Percentiles rank a stretch among this genome's conserved stretches.
Evolutionary conservation across 2,329 filamentous ascomycete genomes (phyloP).

Genomic region (Aspergillus pseudotamarii): DNA sequence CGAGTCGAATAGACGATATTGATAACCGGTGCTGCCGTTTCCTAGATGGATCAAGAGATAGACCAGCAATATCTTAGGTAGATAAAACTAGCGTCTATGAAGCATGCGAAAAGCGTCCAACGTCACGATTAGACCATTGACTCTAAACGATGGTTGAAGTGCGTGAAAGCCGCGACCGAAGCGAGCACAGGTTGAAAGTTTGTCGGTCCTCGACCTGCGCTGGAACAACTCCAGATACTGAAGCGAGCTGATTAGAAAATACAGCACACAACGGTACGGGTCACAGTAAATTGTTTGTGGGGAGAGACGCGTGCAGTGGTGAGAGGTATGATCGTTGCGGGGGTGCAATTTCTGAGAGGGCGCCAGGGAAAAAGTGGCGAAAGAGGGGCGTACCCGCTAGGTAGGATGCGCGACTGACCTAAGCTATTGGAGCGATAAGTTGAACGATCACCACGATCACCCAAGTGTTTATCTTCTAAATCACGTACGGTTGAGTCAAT

Average conservation of each 20-base stretch:
- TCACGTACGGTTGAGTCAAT: not conserved
- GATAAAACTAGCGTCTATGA: not conserved
- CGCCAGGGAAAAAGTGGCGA: conserved; percentile 15
- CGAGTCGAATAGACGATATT: conserved; percentile 17
- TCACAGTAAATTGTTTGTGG: not conserved
- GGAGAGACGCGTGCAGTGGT: not conserved
- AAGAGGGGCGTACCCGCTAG: conserved; percentile 17
- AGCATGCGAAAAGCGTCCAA: conserved; percentile 13
- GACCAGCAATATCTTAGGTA: not conserved
- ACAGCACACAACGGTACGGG: not conserved
- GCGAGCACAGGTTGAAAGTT: conserved; percentile 5
- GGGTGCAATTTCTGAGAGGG: conserved; percentile 13
- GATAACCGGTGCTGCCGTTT: not conserved
- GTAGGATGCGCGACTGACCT: conserved; percentile 9
- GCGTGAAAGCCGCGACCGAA: conserved; percentile 15
- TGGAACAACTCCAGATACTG: not conserved
- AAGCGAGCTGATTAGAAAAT: not conserved
- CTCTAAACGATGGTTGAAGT: conserved; percentile 15
- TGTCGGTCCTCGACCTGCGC: conserved; percentile 9
- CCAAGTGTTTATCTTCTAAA: not conserved
- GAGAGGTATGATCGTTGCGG: conserved; percentile 7
- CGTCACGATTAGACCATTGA: conserved; percentile 34
- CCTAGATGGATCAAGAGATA: too few species aligned
- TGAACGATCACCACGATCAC: conserved; percentile 3
- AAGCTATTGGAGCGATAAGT: conserved; percentile 6